A percentile compares a stretch with the other conserved stretches of the same genome.
Conservation (phyloP, 805 yeast genomes). For the Cyberlindnera amylophila region DNA sequence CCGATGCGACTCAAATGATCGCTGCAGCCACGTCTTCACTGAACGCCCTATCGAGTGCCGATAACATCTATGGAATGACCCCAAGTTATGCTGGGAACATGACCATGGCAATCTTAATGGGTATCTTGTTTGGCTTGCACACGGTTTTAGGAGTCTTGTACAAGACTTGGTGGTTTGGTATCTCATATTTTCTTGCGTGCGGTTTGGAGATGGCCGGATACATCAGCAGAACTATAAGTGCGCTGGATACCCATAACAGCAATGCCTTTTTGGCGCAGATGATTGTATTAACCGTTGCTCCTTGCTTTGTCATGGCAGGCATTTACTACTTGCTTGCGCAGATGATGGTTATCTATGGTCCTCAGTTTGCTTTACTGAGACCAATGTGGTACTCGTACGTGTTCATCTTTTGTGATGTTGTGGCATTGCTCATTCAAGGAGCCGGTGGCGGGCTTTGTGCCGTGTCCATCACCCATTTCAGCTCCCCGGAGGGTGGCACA, state of each 20-base stretch:
- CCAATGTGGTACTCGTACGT: slow-evolving; percentile 63
- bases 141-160: slow-evolving; percentile 39
- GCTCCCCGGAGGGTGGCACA: slow-evolving; percentile 44
- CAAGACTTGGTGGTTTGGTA: slow-evolving; percentile 64
- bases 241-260: slow-evolving; percentile 31
- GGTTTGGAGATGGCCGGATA: slow-evolving; percentile 68
- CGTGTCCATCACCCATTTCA: slow-evolving; percentile 23
- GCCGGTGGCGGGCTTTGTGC: slow-evolving; percentile 70
- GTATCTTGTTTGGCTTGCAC: slow-evolving; percentile 42
- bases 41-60: slow-evolving; percentile 8
- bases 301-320: slow-evolving; percentile 83
- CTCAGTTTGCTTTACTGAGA: slow-evolving; percentile 43
- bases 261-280: slow-evolving; percentile 59
- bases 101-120: slow-evolving; percentile 54
- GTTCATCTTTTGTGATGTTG: slow-evolving; percentile 62
- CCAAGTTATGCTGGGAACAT: slow-evolving; percentile 59
- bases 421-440: slow-evolving; percentile 65
- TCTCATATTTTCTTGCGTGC: slow-evolving; percentile 51
- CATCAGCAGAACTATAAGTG: slow-evolving; percentile 51
- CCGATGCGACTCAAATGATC: slow-evolving; percentile 11
- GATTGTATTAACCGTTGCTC: slow-evolving; percentile 69
- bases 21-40: slow-evolving; percentile 15
- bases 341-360: slow-evolving; percentile 58
- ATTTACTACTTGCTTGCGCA: slow-evolving; percentile 70
- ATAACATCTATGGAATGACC: slow-evolving; percentile 34